These are phyloP conservation scores for Tulasnella sp. DNA, from an alignment of 768 basidiomycete genomes.

Conservation along the genomic window DNA sequence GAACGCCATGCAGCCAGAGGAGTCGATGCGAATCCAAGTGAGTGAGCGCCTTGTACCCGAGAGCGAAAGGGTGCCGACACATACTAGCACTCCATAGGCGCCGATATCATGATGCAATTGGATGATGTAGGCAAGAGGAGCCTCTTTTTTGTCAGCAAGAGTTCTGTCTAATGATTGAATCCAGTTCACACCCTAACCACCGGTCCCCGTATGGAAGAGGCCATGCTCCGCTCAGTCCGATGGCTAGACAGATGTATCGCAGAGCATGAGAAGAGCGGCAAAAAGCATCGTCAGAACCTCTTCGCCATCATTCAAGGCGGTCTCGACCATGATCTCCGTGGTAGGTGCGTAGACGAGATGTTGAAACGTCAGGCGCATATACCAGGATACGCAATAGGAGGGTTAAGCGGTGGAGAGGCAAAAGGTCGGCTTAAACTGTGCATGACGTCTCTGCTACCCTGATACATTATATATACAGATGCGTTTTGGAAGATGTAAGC, in stretches of 20 bases:
- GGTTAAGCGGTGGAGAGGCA: conserved; percentile 81
- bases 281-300: conserved; percentile 57
- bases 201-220: conserved; percentile 73
- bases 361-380: conserved; percentile 59
- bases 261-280: conserved; percentile 58
- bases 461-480: conserved; percentile 34
- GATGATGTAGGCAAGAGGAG: conserved; percentile 69
- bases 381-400: conserved; percentile 86
- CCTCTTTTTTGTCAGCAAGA: neutral
- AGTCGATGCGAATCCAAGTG: conserved; percentile 46
- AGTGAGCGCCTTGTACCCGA: neutral
- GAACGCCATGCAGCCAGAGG: conserved; percentile 54
- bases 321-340: conserved; percentile 55
- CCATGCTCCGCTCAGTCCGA: conserved; percentile 74
- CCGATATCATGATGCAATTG: conserved; percentile 91
- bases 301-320: conserved; percentile 93
- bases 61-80: conserved; percentile 23
- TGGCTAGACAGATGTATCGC: conserved; percentile 86
- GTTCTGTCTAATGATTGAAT: conserved; percentile 15
- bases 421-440: conserved; percentile 56
- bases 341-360: conserved; percentile 74
- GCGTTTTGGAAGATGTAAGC: conserved; percentile 75
- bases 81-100: conserved; percentile 82
- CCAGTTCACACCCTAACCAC: conserved; percentile 69
- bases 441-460: neutral